Evolutionary conservation across 352 stramenopile species (phyloP), one percentile per base, ranked within the genome.

Genomic region (Globisporangium okanoganense): DNA sequence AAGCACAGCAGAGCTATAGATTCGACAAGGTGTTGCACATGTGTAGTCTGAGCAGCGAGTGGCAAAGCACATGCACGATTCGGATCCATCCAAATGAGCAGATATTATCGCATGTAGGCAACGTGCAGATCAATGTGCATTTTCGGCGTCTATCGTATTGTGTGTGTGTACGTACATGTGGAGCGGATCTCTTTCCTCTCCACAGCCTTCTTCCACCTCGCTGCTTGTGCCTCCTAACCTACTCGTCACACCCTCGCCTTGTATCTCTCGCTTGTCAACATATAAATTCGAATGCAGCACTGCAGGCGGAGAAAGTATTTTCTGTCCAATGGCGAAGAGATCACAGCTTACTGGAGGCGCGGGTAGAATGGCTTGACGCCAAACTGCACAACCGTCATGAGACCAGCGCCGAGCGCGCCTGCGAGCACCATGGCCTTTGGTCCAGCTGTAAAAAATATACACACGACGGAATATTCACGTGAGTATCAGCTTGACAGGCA

Each of bases 301-400:
- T 58, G 52, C 31, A 36, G 52, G n/a, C 33, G 33, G 33, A 40
- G 33, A 12, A 40, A 16, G 33, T 16, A 40, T 40, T 8, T 40
- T n/a, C 33, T 40, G 33, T 12, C 9, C 10, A 3, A 8, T 14
- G 33, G 38, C 38, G n/a, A 14, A 53, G 29, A 24, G 22, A n/a
- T 36, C 9, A 25, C 13, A 51, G n/a, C 24, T 38, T 84, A 43
- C 72, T 90, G 89, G 51, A 92, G 73, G 61, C 80, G 82, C 41
- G 83, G 80, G 66, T 90, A 90, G 67, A 91, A 91, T 27, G 84
- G 84, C 67, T 93, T 91, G 58, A 93, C 79, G 41, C 85, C 85
- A 67, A 95, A 92, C 72, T 95, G 85, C 53, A 93, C 76, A 44
- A 90, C 72, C 16, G 78, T 87, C 85, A 95, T 95, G 62, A 93